phyloP scores from a whole-genome alignment of 1,284 basidiomycete species.

The Melampsora larici-populina region DNA sequence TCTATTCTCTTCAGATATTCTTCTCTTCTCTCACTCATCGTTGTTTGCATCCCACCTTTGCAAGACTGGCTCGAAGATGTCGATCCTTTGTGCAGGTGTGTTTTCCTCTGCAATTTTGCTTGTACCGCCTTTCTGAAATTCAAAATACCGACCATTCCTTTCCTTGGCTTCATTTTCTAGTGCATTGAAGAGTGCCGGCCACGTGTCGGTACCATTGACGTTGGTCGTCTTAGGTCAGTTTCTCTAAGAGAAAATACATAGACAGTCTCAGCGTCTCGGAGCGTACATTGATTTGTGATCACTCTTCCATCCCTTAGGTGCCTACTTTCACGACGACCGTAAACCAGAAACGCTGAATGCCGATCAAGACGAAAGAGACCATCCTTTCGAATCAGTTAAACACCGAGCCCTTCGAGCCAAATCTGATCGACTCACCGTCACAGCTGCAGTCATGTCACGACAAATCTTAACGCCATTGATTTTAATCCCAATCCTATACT shows the following conservation, averaged over 20 bases:
- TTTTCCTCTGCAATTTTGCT: not conserved
- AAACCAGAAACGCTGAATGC: not conserved
- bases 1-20: slow-evolving; percentile 55
- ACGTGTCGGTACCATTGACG: slow-evolving; percentile 56
- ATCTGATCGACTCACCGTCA: slow-evolving; percentile 38
- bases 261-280: too few relatives aligned
- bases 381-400: not conserved
- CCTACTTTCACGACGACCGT: slow-evolving; percentile 48
- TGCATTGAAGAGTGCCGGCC: slow-evolving; percentile 55
- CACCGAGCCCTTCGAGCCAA: not conserved
- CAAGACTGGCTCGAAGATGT: slow-evolving; percentile 53
- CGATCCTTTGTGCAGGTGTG: slow-evolving; percentile 53
- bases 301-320: slow-evolving; percentile 29
- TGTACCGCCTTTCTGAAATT: not conserved
- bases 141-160: not conserved
- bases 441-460: slow-evolving; percentile 42
- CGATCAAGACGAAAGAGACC: slow-evolving; percentile 5
- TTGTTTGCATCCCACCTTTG: slow-evolving; percentile 55
- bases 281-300: too few relatives aligned
- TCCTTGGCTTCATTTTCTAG: slow-evolving; percentile 45
- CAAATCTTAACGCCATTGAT: slow-evolving; percentile 36
- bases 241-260: not conserved
- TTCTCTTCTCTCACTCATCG: slow-evolving; percentile 54
- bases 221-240: slow-evolving; percentile 55
- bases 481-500: slow-evolving; percentile 19